Base-by-base conservation (phyloP, 306 rosid genomes). In the Lithocarpus polystachyus region DNA sequence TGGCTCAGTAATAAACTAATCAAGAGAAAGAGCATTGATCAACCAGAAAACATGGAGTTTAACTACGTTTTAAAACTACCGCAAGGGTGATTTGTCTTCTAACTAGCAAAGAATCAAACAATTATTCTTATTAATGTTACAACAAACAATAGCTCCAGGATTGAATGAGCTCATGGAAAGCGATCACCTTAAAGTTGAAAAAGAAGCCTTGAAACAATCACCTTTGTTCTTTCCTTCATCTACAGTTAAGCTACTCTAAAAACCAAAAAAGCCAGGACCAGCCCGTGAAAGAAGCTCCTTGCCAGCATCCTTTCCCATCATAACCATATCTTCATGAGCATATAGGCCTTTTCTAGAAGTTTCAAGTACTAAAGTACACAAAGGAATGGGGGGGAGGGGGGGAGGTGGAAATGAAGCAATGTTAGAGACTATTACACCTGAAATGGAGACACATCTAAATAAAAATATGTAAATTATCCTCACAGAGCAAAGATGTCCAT, bases 241-340 rank as follows among this genome's bases (percentile, higher is more conserved):
- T 24, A 51, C 14, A 33, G 13, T 10, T 23, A 69, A 6, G 40
- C 22, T 33, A 68, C 51, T 75, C 14, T 79, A 91, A 77, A 87
- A 75, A 82, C 82, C 87, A 55, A 93, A 93, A 84, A 93, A 93
- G 28, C 87, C 93, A 40, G 97, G 93, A 77, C 94, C 97, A 48
- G 98, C 98, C 20, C 68, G 88, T 71, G 92, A 87, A 59, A 93
- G 94, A 65, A 93, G 97, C 87, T 93, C 98, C 87, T 88, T 76
- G 12, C 98, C 94, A 40, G 98, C 98, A 82, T 91, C 98, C 83
- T 84, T 84, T 67, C 98, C 98, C 87, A 93, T 93, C 80, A 76
- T 73, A 31, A 91, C 60, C 98, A 93, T 93, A 62, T 93, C 98
- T 60, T 89, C 89, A 33, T 59, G 37, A 29, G 94, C 81, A 68